Evolutionary conservation across 495 filamentous ascomycete genomes (phyloP).

Genomic region (Neurospora discreta): DNA sequence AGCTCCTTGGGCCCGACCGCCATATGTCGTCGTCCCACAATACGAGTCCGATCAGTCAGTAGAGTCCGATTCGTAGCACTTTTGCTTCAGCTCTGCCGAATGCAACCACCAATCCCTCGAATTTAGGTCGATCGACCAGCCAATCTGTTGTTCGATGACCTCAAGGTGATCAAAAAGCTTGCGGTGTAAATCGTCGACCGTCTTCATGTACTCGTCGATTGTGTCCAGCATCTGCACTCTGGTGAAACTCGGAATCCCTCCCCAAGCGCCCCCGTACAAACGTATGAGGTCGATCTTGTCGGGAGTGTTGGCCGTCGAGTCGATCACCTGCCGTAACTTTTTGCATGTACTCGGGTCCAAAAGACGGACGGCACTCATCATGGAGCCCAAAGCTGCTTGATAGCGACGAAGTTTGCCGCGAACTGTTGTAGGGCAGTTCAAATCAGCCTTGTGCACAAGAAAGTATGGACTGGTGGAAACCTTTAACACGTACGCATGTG

Average conservation of each 20-base stretch:
- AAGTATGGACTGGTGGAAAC: neutral
- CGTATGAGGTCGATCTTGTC: neutral
- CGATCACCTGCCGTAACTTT: neutral
- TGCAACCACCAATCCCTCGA: neutral
- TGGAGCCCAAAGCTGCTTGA: neutral
- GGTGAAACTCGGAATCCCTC: neutral
- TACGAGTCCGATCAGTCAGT: neutral
- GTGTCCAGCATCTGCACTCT: neutral
- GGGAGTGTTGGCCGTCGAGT: neutral
- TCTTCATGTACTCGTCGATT: neutral
- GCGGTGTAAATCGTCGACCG: neutral
- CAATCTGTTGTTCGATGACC: neutral
- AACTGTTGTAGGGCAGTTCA: neutral
- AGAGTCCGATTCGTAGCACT: neutral
- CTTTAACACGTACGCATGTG: neutral
- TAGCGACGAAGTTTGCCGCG: neutral
- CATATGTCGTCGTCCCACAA: neutral
- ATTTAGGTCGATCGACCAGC: neutral
- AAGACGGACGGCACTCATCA: neutral
- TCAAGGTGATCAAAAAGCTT: neutral
- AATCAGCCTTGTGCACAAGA: neutral
- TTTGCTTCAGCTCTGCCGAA: neutral
- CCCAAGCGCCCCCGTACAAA: neutral
- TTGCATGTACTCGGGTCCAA: neutral
- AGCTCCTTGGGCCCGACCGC: neutral